Evolutionary conservation across 257 asterid genomes (phyloP).

Genomic region (Solanum appendiculatum): DNA sequence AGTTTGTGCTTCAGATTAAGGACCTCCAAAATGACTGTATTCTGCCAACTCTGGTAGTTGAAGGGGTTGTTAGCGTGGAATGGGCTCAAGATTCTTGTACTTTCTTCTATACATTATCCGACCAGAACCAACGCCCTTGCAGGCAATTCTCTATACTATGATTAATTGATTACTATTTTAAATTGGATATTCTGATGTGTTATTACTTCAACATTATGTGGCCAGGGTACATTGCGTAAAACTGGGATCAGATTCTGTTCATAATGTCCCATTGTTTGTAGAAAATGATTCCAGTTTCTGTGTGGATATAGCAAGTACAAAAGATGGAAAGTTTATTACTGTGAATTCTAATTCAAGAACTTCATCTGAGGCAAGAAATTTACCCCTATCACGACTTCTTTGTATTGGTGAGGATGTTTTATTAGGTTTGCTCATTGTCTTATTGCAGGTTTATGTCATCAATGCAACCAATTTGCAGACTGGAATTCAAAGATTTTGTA

Average conservation of each 20-base stretch:
- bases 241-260: slow-evolving; percentile 41
- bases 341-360: slow-evolving; percentile 97
- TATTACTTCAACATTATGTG: slow-evolving; percentile 10
- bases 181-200: neutral
- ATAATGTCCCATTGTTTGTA: slow-evolving; percentile 42
- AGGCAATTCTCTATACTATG: slow-evolving; percentile 36
- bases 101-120: slow-evolving; percentile 67
- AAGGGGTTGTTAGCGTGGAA: slow-evolving; percentile 86
- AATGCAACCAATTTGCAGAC: slow-evolving; percentile 36
- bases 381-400: slow-evolving; percentile 20
- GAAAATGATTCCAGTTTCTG: slow-evolving; percentile 82
- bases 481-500: slow-evolving; percentile 55
- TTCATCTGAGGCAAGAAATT: slow-evolving; percentile 93
- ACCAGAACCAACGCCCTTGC: slow-evolving; percentile 80
- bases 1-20: slow-evolving; percentile 68
- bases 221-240: slow-evolving; percentile 56
- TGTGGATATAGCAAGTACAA: slow-evolving; percentile 82
- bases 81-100: slow-evolving; percentile 76
- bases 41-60: slow-evolving; percentile 35
- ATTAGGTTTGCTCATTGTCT: slow-evolving; percentile 9
- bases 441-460: slow-evolving; percentile 71
- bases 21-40: slow-evolving; percentile 37
- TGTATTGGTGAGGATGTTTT: neutral
- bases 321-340: slow-evolving; percentile 85
- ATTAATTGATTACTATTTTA: slow-evolving; percentile 2